These are phyloP conservation scores for Mortierella sp. DNA, from an alignment of 371 early-diverging fungal species.

Conservation along the genomic window DNA sequence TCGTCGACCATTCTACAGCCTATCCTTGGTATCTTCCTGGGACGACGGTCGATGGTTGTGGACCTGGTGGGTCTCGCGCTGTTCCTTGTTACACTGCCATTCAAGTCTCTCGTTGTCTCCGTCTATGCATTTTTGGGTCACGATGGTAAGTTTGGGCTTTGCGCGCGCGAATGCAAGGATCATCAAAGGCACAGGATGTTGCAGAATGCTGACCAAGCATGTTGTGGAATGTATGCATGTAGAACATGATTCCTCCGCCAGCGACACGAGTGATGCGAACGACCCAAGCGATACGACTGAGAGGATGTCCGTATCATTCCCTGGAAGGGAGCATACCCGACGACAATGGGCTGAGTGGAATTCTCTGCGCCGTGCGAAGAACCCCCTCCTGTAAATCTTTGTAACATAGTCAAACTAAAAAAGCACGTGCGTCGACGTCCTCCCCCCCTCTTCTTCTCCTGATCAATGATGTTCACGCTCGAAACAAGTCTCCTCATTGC, in stretches of 20 bases:
- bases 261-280: not conserved
- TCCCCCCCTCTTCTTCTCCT: too few relatives aligned
- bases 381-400: too few relatives aligned
- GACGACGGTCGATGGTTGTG: conserved; percentile 57
- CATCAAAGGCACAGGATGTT: too few relatives aligned
- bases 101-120: conserved; percentile 93
- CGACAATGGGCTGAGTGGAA: conserved; percentile 33
- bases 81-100: conserved; percentile 87
- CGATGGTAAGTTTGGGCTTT: conserved; percentile 60
- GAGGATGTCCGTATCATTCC: not conserved
- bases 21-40: conserved; percentile 66
- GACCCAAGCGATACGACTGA: not conserved
- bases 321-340: conserved; percentile 6
- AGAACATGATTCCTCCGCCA: conserved; percentile 15
- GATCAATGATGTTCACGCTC: too few relatives aligned
- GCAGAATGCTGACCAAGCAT: not conserved
- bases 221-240: not conserved
- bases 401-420: too few relatives aligned
- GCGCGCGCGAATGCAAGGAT: not conserved
- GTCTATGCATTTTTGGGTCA: conserved; percentile 96
- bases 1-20: conserved; percentile 87
- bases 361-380: conserved; percentile 1
- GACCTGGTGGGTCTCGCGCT: conserved; percentile 92
- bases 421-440: too few relatives aligned
- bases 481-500: not conserved